phyloP scores from a whole-genome alignment of 306 rosid species.

The Dicorynia guianensis region DNA sequence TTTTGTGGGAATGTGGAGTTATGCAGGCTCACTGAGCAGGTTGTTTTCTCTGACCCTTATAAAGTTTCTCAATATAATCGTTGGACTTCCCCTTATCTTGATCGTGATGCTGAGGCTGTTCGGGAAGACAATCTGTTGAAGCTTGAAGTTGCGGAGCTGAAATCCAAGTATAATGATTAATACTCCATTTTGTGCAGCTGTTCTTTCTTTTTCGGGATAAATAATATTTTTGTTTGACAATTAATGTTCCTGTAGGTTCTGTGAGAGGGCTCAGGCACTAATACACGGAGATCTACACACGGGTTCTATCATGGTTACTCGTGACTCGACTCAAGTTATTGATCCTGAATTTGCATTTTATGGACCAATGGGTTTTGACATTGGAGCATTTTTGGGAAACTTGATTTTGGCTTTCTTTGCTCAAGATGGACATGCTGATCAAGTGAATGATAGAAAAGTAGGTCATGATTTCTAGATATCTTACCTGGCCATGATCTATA shows the following conservation, averaged over 20 bases:
- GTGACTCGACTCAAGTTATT: slow-evolving; percentile 86
- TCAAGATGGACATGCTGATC: slow-evolving; percentile 89
- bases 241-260: slow-evolving; percentile 43
- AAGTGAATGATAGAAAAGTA: slow-evolving; percentile 77
- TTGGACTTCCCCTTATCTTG: slow-evolving; percentile 88
- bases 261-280: slow-evolving; percentile 64
- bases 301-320: slow-evolving; percentile 65
- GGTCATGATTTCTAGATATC: slow-evolving; percentile 20
- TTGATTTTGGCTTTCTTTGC: slow-evolving; percentile 87
- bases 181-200: neutral
- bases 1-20: slow-evolving; percentile 71
- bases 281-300: slow-evolving; percentile 74
- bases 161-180: slow-evolving; percentile 49
- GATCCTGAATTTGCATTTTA: slow-evolving; percentile 93
- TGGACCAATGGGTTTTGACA: slow-evolving; percentile 96
- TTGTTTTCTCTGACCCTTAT: slow-evolving; percentile 72
- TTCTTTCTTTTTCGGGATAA: slow-evolving; percentile 2
- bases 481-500: too few relatives aligned
- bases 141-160: slow-evolving; percentile 65
- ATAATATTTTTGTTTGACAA: neutral
- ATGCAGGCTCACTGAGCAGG: slow-evolving; percentile 69
- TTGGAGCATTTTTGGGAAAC: slow-evolving; percentile 92
- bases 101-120: slow-evolving; percentile 69
- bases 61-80: slow-evolving; percentile 73
- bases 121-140: slow-evolving; percentile 58